Percentiles rank a stretch among this genome's conserved stretches.
These are phyloP conservation scores for Neophaeococcomyces mojaviensis DNA, from an alignment of 2,329 filamentous ascomycete species.

Conservation along the genomic window DNA sequence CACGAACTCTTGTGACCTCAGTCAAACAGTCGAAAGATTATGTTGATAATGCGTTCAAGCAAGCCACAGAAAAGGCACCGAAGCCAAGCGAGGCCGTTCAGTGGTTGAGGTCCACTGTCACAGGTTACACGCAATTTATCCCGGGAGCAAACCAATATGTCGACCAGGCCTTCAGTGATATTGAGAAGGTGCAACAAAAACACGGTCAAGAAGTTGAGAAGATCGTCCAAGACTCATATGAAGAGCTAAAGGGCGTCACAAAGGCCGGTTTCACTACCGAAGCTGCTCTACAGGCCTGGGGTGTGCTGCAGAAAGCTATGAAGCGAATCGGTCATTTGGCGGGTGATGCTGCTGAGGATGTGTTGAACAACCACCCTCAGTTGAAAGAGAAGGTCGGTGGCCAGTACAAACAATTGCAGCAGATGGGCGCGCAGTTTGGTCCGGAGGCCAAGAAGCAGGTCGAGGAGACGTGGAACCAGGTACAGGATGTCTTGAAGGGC, in stretches of 20 bases:
- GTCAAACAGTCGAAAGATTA: conserved; percentile 52
- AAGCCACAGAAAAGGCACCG: conserved; percentile 56
- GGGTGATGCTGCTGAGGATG: conserved; percentile 54
- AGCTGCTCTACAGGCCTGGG: conserved; percentile 54
- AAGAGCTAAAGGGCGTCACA: conserved; percentile 55
- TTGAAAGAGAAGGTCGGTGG: conserved; percentile 65
- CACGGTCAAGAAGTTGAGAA: conserved; percentile 64
- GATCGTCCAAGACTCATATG: conserved; percentile 60
- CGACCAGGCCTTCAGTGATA: conserved; percentile 61
- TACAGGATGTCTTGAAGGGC: conserved; percentile 55
- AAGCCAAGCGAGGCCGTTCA: conserved; percentile 59
- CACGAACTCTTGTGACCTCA: conserved; percentile 41
- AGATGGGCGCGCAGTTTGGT: conserved; percentile 61
- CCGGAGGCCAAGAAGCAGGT: conserved; percentile 71
- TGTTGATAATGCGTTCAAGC: conserved; percentile 52
- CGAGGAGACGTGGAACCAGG: conserved; percentile 61
- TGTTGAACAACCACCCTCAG: conserved; percentile 66
- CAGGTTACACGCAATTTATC: conserved; percentile 63
- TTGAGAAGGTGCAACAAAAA: conserved; percentile 59
- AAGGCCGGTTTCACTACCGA: conserved; percentile 56
- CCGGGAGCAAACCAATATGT: conserved; percentile 64
- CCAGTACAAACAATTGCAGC: conserved; percentile 60
- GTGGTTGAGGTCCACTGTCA: conserved; percentile 58
- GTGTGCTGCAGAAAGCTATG: conserved; percentile 55
- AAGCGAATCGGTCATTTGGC: conserved; percentile 55